Evolutionary conservation across 257 asterid species (phyloP).

Genomic region (Leptodermis oblonga): DNA sequence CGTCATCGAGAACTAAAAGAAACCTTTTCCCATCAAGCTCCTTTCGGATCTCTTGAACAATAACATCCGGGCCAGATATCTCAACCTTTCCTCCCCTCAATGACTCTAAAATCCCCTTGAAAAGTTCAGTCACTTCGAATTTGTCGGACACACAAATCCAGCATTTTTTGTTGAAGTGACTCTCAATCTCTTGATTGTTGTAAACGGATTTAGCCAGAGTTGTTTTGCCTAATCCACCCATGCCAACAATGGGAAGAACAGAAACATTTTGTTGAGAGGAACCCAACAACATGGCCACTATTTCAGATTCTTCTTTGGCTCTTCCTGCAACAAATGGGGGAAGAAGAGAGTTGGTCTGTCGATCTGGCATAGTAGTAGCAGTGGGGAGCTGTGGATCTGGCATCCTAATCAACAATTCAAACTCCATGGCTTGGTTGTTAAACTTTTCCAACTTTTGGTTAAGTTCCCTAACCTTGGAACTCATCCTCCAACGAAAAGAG

Average conservation of each 20-base stretch:
- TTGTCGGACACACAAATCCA: neutral
- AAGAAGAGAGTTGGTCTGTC: conserved; percentile 6
- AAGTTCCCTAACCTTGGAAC: neutral
- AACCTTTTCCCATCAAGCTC: neutral
- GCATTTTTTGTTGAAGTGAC: neutral
- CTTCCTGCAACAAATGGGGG: conserved; percentile 1
- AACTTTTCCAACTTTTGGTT: neutral
- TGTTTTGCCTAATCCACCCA: neutral
- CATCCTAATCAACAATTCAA: neutral
- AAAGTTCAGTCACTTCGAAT: neutral
- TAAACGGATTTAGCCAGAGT: neutral
- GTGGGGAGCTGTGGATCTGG: neutral
- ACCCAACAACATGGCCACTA: neutral
- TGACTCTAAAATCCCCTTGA: neutral
- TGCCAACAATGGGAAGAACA: neutral
- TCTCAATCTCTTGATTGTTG: neutral
- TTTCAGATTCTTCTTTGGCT: neutral
- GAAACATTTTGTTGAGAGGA: neutral
- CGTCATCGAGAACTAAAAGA: neutral
- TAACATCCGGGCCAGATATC: neutral
- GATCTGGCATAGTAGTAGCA: neutral
- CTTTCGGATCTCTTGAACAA: neutral
- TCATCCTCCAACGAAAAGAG: neutral
- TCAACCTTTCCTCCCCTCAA: neutral
- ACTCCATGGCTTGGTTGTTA: neutral